These are phyloP conservation scores for Albizia julibrissin DNA, from an alignment of 306 rosid genomes.

Conservation along the genomic window DNA sequence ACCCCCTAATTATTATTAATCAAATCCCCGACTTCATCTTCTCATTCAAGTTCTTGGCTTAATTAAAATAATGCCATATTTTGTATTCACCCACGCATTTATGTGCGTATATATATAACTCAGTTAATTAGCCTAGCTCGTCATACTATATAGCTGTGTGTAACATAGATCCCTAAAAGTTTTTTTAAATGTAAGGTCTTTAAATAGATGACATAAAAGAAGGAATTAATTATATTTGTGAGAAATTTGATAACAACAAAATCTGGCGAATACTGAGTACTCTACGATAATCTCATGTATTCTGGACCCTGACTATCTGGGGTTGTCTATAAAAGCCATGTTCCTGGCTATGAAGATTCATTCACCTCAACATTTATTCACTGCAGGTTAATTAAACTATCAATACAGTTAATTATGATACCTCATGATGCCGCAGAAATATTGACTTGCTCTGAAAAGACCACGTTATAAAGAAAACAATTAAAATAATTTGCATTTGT, in stretches of 20 bases:
- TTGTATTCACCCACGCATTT: background rate
- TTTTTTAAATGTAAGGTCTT: background rate
- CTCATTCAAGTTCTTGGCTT: background rate
- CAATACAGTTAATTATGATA: background rate
- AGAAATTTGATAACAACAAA: background rate
- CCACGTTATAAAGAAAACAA: background rate
- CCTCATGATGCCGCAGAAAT: background rate
- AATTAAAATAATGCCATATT: background rate
- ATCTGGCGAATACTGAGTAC: background rate
- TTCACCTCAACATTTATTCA: background rate
- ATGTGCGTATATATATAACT: background rate
- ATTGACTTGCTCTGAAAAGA: background rate
- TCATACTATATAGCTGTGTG: background rate
- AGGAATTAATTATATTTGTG: background rate
- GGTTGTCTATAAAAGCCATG: background rate
- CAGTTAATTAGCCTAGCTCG: background rate
- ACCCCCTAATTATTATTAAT: background rate
- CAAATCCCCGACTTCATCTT: background rate
- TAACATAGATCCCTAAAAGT: background rate
- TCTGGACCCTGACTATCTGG: background rate
- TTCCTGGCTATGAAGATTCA: background rate
- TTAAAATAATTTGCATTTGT: background rate
- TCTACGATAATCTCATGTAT: background rate
- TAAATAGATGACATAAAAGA: background rate
- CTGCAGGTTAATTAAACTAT: background rate